phyloP scores from a whole-genome alignment of 2,329 filamentous ascomycete genomes.

The Verticillium isaacii region DNA sequence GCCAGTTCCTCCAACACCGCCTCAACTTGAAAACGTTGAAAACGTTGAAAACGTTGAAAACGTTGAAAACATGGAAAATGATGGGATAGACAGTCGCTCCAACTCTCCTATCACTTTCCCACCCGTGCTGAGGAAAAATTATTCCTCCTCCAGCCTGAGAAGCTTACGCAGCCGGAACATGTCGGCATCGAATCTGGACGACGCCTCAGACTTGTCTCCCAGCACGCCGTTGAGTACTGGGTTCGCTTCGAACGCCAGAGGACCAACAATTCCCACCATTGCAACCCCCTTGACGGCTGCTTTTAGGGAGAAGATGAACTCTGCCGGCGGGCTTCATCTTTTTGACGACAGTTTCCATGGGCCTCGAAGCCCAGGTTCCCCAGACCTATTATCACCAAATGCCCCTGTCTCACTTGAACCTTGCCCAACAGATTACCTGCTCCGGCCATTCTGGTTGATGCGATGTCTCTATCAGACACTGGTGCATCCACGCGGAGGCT shows the following conservation, averaged over 20 bases:
- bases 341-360: slow-evolving; percentile 82
- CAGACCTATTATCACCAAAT: slow-evolving; percentile 56
- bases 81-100: slow-evolving; percentile 35
- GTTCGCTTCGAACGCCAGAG: slow-evolving; percentile 38
- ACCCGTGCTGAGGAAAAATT: slow-evolving; percentile 57
- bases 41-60: slow-evolving; percentile 27
- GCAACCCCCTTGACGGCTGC: slow-evolving; percentile 63
- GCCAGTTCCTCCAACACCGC: slow-evolving; percentile 14
- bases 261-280: slow-evolving; percentile 55
- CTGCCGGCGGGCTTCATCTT: slow-evolving; percentile 68
- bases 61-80: slow-evolving; percentile 27
- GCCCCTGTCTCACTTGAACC: slow-evolving; percentile 79
- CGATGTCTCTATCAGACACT: slow-evolving; percentile 89
- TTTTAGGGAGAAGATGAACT: slow-evolving; percentile 53
- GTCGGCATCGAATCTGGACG: slow-evolving; percentile 58
- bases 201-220: slow-evolving; percentile 63
- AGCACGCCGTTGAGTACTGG: slow-evolving; percentile 69
- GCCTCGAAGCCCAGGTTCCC: slow-evolving; percentile 57
- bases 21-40: slow-evolving; percentile 21
- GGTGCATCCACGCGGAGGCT: slow-evolving; percentile 85
- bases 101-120: slow-evolving; percentile 48
- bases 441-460: slow-evolving; percentile 99
- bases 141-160: slow-evolving; percentile 64
- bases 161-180: slow-evolving; percentile 72
- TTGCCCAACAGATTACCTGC: slow-evolving; percentile 80